A percentile compares a stretch with the other conserved stretches of the same genome.
Conservation (phyloP, 305 asterid genomes). For the Fraxinus xanthoxyloides region DNA sequence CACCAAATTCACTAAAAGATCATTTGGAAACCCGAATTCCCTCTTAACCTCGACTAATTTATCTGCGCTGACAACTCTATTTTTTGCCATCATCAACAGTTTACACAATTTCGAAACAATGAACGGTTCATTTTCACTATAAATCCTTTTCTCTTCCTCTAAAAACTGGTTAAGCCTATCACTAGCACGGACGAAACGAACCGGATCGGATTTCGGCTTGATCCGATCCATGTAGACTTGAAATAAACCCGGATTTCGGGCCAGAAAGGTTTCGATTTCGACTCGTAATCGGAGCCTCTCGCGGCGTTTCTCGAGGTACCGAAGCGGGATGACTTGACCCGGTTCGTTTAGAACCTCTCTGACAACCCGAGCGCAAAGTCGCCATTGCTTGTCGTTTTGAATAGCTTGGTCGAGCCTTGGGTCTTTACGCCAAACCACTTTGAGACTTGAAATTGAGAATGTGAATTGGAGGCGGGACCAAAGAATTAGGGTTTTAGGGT, state of each 20-base stretch:
- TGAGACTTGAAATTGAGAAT: constrained; percentile 72
- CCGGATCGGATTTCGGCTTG: constrained; percentile 64
- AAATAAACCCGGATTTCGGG: constrained; percentile 58
- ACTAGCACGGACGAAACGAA: constrained; percentile 63
- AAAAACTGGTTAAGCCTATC: constrained; percentile 46
- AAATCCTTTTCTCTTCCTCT: constrained; percentile 57
- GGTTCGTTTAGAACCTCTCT: constrained; percentile 90
- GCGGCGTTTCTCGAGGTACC: constrained; percentile 78
- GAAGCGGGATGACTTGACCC: constrained; percentile 74
- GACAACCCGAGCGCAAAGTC: constrained; percentile 69
- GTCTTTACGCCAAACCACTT: constrained; percentile 85
- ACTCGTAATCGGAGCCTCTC: constrained; percentile 59
- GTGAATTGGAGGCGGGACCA: constrained; percentile 34
- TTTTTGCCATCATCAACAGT: constrained; percentile 77
- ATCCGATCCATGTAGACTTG: constrained; percentile 57
- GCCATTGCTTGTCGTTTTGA: constrained; percentile 78
- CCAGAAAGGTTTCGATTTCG: constrained; percentile 42
- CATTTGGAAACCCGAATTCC: constrained; percentile 88
- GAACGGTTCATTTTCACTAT: constrained; percentile 49
- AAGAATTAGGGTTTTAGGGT: background rate
- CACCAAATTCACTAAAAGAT: constrained; percentile 65
- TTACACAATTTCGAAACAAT: constrained; percentile 74
- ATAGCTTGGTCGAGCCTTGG: constrained; percentile 80
- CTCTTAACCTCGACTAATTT: constrained; percentile 83
- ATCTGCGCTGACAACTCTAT: constrained; percentile 62